These are phyloP conservation scores for Schwanniomyces sp. DNA, from an alignment of 805 yeast genomes.

Conservation along the genomic window DNA sequence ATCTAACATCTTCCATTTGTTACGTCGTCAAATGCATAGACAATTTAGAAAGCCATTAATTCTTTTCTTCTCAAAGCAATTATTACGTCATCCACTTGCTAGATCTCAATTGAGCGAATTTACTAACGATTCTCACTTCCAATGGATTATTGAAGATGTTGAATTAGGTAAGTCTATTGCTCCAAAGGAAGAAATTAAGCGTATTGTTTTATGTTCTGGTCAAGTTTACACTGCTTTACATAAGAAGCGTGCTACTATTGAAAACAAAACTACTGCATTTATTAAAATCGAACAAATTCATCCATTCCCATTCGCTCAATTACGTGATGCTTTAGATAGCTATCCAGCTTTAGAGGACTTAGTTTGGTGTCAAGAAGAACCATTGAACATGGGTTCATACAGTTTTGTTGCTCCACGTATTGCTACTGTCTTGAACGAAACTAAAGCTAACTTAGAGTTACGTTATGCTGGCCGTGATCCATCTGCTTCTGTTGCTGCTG, in stretches of 20 bases:
- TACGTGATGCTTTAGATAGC: slow-evolving; percentile 76
- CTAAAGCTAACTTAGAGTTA: slow-evolving; percentile 55
- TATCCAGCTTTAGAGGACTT: slow-evolving; percentile 85
- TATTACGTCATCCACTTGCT: slow-evolving; percentile 97
- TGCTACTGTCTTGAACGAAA: slow-evolving; percentile 70
- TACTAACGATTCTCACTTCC: slow-evolving; percentile 88
- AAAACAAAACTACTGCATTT: slow-evolving; percentile 82
- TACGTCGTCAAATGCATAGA: slow-evolving; percentile 99
- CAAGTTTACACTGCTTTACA: slow-evolving; percentile 93
- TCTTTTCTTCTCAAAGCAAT: slow-evolving; percentile 85
- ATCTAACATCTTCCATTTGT: slow-evolving; percentile 90
- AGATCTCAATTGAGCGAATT: slow-evolving; percentile 81
- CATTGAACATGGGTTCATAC: slow-evolving; percentile 95
- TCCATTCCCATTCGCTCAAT: slow-evolving; percentile 97
- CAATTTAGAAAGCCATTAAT: slow-evolving; percentile 94
- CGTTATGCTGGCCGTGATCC: slow-evolving; percentile 98
- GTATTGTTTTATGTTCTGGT: slow-evolving; percentile 82
- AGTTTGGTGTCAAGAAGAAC: slow-evolving; percentile 99
- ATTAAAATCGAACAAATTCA: slow-evolving; percentile 91
- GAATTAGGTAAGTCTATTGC: slow-evolving; percentile 79
- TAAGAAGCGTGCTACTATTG: slow-evolving; percentile 80
- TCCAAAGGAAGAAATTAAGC: slow-evolving; percentile 80
- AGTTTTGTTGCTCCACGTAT: slow-evolving; percentile 81
- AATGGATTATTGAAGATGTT: slow-evolving; percentile 92
- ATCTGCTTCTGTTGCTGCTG: slow-evolving; percentile 97